Percentiles rank a stretch among this genome's conserved stretches.
Evolutionary conservation across 192 early-diverging fungal species (phyloP).

Genomic region (Thoreauomyces humboldtii): DNA sequence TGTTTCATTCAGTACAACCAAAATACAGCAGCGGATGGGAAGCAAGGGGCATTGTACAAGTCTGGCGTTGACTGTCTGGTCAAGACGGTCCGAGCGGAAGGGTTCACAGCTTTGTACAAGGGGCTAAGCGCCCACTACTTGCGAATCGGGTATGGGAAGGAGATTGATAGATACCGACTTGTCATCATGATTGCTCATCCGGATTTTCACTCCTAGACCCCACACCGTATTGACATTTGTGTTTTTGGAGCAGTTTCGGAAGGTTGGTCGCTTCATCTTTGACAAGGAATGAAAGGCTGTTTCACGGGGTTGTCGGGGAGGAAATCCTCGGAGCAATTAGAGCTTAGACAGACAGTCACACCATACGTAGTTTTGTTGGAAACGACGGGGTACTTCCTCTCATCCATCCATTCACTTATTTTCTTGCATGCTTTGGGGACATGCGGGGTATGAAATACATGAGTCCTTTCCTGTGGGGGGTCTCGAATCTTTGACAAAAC

Average conservation of each 20-base stretch:
- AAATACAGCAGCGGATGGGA: conserved; percentile 53
- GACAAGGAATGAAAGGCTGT: background rate
- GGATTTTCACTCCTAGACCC: conserved; percentile 49
- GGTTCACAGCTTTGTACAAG: conserved; percentile 83
- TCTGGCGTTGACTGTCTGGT: conserved; percentile 79
- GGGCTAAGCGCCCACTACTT: conserved; percentile 89
- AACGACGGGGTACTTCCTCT: too few relatives aligned
- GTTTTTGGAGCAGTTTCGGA: conserved; percentile 71
- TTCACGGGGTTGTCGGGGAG: too few relatives aligned
- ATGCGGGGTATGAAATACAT: too few relatives aligned
- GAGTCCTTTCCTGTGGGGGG: too few relatives aligned
- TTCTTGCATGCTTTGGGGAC: background rate
- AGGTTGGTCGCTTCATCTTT: conserved; percentile 12
- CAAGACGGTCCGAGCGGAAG: conserved; percentile 82
- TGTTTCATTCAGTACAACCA: conserved; percentile 73
- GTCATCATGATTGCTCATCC: background rate
- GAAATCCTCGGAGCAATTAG: too few relatives aligned
- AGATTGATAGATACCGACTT: background rate
- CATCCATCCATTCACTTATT: background rate
- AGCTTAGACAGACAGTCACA: too few relatives aligned
- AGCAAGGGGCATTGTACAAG: conserved; percentile 75
- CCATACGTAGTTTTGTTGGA: too few relatives aligned
- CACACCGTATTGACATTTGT: conserved; percentile 93
- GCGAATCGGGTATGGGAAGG: conserved; percentile 71
- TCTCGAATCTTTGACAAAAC: too few relatives aligned